Percentiles rank a stretch among this genome's conserved stretches.
These are phyloP conservation scores for Suhomyces terraborum DNA, from an alignment of 1,139 yeast species.

Conservation along the genomic window DNA sequence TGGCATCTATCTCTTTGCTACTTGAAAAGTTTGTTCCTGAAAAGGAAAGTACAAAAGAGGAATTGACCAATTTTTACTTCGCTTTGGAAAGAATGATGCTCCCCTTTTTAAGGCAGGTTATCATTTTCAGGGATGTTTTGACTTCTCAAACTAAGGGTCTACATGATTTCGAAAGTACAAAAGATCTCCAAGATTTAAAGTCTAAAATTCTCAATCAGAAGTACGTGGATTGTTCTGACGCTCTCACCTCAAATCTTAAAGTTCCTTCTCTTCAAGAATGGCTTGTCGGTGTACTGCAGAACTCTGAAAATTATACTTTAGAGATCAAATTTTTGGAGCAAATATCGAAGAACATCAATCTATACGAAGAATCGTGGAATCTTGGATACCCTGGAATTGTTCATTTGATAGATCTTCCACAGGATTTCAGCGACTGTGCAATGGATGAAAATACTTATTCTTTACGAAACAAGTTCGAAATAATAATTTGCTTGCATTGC, in stretches of 20 bases:
- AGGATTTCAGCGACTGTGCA: slow-evolving; percentile 35
- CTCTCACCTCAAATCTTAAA: slow-evolving; percentile 24
- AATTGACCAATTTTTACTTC: slow-evolving; percentile 24
- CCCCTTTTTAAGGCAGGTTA: slow-evolving; percentile 41
- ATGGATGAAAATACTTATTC: slow-evolving; percentile 26
- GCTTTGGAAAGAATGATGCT: slow-evolving; percentile 34
- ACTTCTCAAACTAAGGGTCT: slow-evolving; percentile 32
- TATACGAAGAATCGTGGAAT: slow-evolving; percentile 26
- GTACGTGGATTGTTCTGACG: slow-evolving; percentile 23
- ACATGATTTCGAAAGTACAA: slow-evolving; percentile 23
- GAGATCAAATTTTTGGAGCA: too few relatives aligned
- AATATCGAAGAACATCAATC: slow-evolving; percentile 32
- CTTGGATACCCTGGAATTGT: slow-evolving; percentile 43
- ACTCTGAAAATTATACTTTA: slow-evolving; percentile 20
- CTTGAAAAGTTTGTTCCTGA: not conserved
- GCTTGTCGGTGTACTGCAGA: slow-evolving; percentile 16
- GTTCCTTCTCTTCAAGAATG: slow-evolving; percentile 26
- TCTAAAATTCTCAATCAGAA: slow-evolving; percentile 21
- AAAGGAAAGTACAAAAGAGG: not conserved
- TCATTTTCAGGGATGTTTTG: slow-evolving; percentile 38
- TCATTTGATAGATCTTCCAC: slow-evolving; percentile 42
- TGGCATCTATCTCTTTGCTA: not conserved
- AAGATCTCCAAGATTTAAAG: slow-evolving; percentile 23
- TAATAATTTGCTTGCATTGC: slow-evolving; percentile 38
- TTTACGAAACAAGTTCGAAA: slow-evolving; percentile 25